Conservation (phyloP, 306 rosid species). For the Sesbania bispinosa region DNA sequence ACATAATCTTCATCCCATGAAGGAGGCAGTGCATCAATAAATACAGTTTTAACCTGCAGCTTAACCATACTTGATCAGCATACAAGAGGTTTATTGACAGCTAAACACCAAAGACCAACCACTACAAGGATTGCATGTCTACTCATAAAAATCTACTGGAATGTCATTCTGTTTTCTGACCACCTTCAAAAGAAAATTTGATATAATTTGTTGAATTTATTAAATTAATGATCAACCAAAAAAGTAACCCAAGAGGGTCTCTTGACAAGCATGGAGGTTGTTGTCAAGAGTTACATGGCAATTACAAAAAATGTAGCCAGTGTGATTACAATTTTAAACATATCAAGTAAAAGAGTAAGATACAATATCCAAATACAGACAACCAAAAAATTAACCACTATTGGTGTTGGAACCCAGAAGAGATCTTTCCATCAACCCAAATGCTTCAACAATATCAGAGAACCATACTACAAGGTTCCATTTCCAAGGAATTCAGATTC, state of each 20-base stretch:
- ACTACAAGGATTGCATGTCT: not conserved
- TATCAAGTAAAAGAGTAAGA: not conserved
- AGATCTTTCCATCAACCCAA: not conserved
- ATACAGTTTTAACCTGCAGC: conserved; percentile 93
- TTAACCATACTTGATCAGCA: conserved; percentile 30
- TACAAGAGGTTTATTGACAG: not conserved
- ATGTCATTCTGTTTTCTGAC: not conserved
- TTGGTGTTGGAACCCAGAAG: not conserved
- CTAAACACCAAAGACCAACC: not conserved
- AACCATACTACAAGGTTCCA: not conserved
- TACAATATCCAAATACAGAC: not conserved
- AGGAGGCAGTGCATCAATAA: conserved; percentile 90
- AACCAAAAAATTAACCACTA: not conserved
- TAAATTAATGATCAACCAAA: not conserved
- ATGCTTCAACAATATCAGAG: not conserved
- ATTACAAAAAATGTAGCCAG: not conserved
- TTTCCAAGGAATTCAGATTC: conserved; percentile 23
- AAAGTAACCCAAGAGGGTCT: not conserved
- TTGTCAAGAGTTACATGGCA: not conserved
- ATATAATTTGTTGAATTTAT: not conserved
- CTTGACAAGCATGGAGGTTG: not conserved
- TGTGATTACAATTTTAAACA: not conserved
- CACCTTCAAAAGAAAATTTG: not conserved
- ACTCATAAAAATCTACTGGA: not conserved
- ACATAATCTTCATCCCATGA: conserved; percentile 92